phyloP scores from a whole-genome alignment of 225 moss, liverwort and hornwort species.

The Ulota crispa region DNA sequence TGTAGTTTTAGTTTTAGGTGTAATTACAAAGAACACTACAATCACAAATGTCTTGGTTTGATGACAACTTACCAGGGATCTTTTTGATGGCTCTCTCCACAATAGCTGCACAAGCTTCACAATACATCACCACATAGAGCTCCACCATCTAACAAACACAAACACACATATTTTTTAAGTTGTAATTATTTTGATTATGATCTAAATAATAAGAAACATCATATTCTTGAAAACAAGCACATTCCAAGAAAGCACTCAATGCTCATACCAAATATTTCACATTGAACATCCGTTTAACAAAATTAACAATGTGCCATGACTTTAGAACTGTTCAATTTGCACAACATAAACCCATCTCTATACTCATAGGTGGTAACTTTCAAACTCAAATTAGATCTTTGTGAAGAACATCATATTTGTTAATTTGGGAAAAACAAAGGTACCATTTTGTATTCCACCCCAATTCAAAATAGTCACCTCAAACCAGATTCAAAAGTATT shows the following conservation, averaged over 20 bases:
- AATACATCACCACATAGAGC: slow-evolving; percentile 54
- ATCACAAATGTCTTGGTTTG: not conserved
- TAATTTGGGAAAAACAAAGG: too few species aligned
- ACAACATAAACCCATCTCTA: too few species aligned
- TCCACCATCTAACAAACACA: slow-evolving; percentile 43
- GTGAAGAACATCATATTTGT: too few species aligned
- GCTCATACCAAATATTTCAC: not conserved
- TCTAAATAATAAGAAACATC: not conserved
- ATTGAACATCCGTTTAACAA: not conserved
- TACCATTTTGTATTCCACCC: too few species aligned
- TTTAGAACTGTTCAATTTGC: too few species aligned
- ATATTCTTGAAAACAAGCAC: not conserved
- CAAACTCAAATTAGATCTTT: too few species aligned
- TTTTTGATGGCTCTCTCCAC: slow-evolving; percentile 50
- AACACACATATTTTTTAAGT: too few species aligned
- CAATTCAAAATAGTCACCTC: too few species aligned
- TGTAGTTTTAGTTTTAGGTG: too few species aligned
- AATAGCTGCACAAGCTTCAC: slow-evolving; percentile 56
- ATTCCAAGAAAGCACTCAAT: not conserved
- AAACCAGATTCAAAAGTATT: too few species aligned
- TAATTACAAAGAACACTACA: not conserved
- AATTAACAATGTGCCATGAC: too few species aligned
- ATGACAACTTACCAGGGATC: slow-evolving; percentile 40
- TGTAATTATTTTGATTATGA: not conserved
- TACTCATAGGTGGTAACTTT: too few species aligned